A percentile compares a stretch with the other conserved stretches of the same genome.
phyloP scores from a whole-genome alignment of 2,329 filamentous ascomycete genomes.

The Nothophaeocryptopus gaeumannii region DNA sequence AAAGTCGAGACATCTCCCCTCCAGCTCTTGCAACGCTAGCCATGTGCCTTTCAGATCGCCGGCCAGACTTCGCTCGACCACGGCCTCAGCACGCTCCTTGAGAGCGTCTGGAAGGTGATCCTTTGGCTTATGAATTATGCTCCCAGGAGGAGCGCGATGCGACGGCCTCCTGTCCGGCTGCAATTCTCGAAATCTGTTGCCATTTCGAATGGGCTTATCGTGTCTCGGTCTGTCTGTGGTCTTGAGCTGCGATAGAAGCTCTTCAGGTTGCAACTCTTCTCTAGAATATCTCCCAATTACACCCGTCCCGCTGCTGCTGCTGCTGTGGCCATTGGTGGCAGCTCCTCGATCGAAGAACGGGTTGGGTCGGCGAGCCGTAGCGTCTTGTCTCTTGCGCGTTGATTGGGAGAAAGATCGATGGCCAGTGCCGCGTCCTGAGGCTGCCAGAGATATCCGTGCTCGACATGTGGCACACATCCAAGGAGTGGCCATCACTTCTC shows the following conservation, averaged over 20 bases:
- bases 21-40: slow-evolving; percentile 9
- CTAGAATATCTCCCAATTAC: slow-evolving; percentile 24
- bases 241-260: slow-evolving; percentile 21
- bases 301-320: background rate
- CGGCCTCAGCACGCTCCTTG: background rate
- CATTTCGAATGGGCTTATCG: background rate
- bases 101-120: too few relatives aligned
- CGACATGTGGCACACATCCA: too few relatives aligned
- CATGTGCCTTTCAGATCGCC: slow-evolving; percentile 6
- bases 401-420: too few relatives aligned
- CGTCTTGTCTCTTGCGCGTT: too few relatives aligned
- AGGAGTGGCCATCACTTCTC: too few relatives aligned
- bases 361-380: too few relatives aligned
- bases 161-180: background rate
- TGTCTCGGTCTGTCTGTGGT: background rate
- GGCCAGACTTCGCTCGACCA: background rate
- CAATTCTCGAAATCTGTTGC: background rate
- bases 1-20: too few relatives aligned
- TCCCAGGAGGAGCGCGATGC: background rate
- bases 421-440: too few relatives aligned
- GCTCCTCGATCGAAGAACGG: too few relatives aligned
- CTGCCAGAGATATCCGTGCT: too few relatives aligned
- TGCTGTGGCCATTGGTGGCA: background rate
- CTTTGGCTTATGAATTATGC: too few relatives aligned
- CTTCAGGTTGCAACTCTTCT: slow-evolving; percentile 20